Evolutionary conservation across 2,329 filamentous ascomycete species (phyloP).

Genomic region (Talaromyces islandicus): DNA sequence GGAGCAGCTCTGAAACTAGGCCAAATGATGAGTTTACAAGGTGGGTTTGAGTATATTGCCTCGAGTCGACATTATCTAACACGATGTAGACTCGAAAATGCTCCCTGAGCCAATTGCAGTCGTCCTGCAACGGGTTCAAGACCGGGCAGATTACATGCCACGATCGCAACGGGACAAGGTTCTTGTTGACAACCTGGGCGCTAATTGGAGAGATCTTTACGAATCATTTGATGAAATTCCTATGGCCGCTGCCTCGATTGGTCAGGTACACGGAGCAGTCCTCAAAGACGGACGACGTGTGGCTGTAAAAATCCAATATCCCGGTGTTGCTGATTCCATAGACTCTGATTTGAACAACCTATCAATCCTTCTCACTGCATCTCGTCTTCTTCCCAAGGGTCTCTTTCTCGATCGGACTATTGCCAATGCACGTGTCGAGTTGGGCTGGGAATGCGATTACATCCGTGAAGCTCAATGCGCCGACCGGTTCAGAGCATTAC

Average conservation of each 20-base stretch:
- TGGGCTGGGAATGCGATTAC: slow-evolving; percentile 98
- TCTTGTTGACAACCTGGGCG: slow-evolving; percentile 68
- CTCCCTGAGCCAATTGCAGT: slow-evolving; percentile 80
- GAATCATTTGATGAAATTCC: slow-evolving; percentile 81
- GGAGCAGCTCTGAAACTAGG: slow-evolving; percentile 95
- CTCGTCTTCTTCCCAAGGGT: slow-evolving; percentile 80
- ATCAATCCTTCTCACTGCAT: slow-evolving; percentile 82
- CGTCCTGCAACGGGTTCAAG: slow-evolving; percentile 89
- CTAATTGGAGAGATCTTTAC: slow-evolving; percentile 80
- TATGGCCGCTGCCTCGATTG: slow-evolving; percentile 92
- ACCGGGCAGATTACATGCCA: slow-evolving; percentile 97
- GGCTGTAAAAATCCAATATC: slow-evolving; percentile 96
- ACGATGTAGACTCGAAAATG: slow-evolving; percentile 71
- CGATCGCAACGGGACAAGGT: slow-evolving; percentile 86
- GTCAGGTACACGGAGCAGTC: slow-evolving; percentile 84
- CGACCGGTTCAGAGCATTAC: slow-evolving; percentile 66
- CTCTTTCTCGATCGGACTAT: slow-evolving; percentile 96
- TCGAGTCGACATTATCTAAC: slow-evolving; percentile 2
- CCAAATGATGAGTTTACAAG: slow-evolving; percentile 96
- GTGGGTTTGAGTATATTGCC: slow-evolving; percentile 23
- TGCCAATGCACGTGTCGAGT: slow-evolving; percentile 82
- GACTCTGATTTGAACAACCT: slow-evolving; percentile 95
- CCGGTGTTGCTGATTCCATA: slow-evolving; percentile 90
- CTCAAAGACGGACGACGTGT: slow-evolving; percentile 70
- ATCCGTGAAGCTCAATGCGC: slow-evolving; percentile 78